Conservation (phyloP, 2,329 filamentous ascomycete genomes). For the Xylaria sp. region DNA sequence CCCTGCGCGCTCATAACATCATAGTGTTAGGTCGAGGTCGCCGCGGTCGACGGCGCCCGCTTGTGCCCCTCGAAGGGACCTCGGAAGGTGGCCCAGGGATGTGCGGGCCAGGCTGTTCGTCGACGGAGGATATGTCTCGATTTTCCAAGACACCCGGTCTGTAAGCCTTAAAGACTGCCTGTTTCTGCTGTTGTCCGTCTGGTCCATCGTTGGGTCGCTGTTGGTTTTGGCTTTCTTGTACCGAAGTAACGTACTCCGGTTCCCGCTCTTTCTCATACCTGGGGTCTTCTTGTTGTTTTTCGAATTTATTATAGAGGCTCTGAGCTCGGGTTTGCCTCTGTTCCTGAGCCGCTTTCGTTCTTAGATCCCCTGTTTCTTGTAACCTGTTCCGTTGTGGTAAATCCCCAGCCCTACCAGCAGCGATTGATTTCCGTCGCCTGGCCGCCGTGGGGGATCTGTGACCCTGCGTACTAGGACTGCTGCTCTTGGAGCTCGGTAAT, state of each 20-base stretch:
- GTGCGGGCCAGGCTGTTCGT: neutral
- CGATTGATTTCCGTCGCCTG: neutral
- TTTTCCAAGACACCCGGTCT: neutral
- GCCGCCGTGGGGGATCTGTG: neutral
- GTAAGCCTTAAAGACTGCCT: too few species aligned
- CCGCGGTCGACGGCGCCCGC: constrained; percentile 13
- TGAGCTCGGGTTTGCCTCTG: neutral
- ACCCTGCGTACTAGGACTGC: neutral
- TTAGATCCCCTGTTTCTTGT: neutral
- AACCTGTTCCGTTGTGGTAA: neutral
- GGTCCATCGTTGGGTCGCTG: neutral
- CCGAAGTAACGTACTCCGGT: neutral
- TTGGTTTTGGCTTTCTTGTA: neutral
- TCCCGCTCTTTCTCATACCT: too few species aligned
- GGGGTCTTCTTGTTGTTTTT: too few species aligned
- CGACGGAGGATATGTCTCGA: neutral
- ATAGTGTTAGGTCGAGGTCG: constrained; percentile 1
- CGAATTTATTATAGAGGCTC: too few species aligned
- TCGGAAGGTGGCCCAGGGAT: neutral
- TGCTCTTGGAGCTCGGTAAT: constrained; percentile 5
- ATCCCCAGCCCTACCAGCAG: neutral
- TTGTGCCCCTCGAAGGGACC: neutral
- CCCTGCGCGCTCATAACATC: neutral
- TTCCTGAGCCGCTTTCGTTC: neutral
- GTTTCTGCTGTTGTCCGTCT: neutral